phyloP scores from a whole-genome alignment of 768 basidiomycete genomes.

The Calocybe cyanea region DNA sequence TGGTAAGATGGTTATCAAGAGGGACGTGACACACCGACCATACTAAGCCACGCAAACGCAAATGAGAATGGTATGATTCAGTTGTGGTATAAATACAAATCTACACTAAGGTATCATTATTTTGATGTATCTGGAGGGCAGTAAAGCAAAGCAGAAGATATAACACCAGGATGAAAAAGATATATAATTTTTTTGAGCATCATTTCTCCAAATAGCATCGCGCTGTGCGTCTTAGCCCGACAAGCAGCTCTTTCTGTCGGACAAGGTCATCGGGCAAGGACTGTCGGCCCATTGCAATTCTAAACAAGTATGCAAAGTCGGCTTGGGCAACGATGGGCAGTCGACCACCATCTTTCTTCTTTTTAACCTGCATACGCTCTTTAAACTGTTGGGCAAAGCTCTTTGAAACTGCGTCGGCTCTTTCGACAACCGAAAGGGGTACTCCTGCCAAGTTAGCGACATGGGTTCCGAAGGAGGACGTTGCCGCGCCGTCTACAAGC shows the following conservation, averaged over 20 bases:
- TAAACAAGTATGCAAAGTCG: slow-evolving; percentile 81
- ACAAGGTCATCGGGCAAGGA: slow-evolving; percentile 52
- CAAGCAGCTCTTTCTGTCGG: slow-evolving; percentile 50
- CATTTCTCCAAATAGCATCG: slow-evolving; percentile 18
- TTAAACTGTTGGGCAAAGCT: slow-evolving; percentile 89
- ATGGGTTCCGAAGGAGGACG: slow-evolving; percentile 89
- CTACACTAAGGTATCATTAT: neutral
- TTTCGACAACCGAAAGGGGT: slow-evolving; percentile 75
- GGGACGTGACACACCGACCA: too few relatives aligned
- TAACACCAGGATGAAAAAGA: slow-evolving; percentile 5
- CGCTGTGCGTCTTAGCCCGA: slow-evolving; percentile 41
- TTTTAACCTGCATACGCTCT: slow-evolving; percentile 65
- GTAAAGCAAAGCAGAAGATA: slow-evolving; percentile 5
- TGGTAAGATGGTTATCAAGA: too few relatives aligned
- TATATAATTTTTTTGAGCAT: neutral
- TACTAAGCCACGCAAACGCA: too few relatives aligned
- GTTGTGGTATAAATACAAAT: too few relatives aligned
- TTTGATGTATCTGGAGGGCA: neutral
- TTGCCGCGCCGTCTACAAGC: slow-evolving; percentile 82
- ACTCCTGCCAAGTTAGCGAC: slow-evolving; percentile 96
- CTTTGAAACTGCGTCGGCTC: slow-evolving; percentile 84
- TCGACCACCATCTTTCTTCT: slow-evolving; percentile 46
- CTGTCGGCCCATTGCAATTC: slow-evolving; percentile 51
- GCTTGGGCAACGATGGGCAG: slow-evolving; percentile 83
- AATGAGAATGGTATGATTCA: too few relatives aligned